Evolutionary conservation across 2,329 filamentous ascomycete species (phyloP), one percentile per base, ranked within the genome.

Genomic region (Coniochaeta sp.): DNA sequence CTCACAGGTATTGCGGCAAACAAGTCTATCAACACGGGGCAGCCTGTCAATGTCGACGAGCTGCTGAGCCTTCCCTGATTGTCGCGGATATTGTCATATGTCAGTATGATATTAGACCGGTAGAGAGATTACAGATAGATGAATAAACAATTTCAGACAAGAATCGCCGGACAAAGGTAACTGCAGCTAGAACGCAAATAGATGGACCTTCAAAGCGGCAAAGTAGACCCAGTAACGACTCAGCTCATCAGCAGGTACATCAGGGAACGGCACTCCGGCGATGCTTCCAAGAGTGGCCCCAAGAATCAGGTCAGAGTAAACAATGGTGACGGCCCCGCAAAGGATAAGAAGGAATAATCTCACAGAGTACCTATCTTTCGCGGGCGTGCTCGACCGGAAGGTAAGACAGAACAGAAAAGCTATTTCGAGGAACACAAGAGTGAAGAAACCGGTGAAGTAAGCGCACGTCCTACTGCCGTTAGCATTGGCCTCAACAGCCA

Each of bases 1-100:
- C 63, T 86, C 60, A 85, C 82, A 0, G 84, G 83, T 0, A 83
- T 86, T 56, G 82, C 81, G 5, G 83, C 82, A 0, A 86, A 86
- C 59, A 73, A 72, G 61, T 85, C 82, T 0, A 83, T 86, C 24
- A 77, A 77, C 0, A 85, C 80, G 0, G 82, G 82, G 0, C 77
- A 84, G 61, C 79, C 81, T 0, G 78, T 87, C 0, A 79, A 78
- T 38, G 81, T 86, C 0, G 79, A 83, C 57, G 82, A 85, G 58
- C 73, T 81, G 4, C 57, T 81, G 24, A 68, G 61, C 57, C 69
- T 75, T 63, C 71, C 72, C n/a, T 70, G 60, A 67, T 30, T 6
- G 10, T 22, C 12, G 10, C n/a, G 14, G 42, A n/a, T 40, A 2
- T 40, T 47, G 34, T 22, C 42, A 2, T 24, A 14, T 47, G n/a